phyloP scores from a whole-genome alignment of 768 basidiomycete genomes.

The Lyophyllum shimeji region DNA sequence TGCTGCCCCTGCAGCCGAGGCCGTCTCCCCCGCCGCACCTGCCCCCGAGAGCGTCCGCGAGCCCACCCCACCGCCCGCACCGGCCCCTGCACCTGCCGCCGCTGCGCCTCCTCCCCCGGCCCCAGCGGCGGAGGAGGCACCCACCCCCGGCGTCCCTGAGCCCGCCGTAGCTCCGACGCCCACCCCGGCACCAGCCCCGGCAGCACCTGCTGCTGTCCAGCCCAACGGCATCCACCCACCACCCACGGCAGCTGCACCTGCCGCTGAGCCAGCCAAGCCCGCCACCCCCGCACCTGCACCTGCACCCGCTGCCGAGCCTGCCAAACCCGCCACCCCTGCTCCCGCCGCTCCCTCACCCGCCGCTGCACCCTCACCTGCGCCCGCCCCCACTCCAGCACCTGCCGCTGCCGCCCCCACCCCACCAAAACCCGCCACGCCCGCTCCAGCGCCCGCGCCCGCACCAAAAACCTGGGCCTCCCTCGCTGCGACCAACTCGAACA shows the following conservation, averaged over 20 bases:
- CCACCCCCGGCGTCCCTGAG: slow-evolving; percentile 40
- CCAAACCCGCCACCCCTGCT: slow-evolving; percentile 26
- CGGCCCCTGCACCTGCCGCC: slow-evolving; percentile 23
- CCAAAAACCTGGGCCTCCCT: slow-evolving; percentile 93
- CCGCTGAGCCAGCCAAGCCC: slow-evolving; percentile 24
- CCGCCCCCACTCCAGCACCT: too few relatives aligned
- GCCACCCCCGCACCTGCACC: slow-evolving; percentile 14
- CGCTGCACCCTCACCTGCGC: too few relatives aligned
- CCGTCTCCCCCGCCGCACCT: slow-evolving; percentile 26
- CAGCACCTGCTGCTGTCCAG: slow-evolving; percentile 22
- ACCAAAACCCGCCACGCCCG: slow-evolving; percentile 29
- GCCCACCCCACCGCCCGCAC: slow-evolving; percentile 31
- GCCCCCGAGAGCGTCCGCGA: slow-evolving; percentile 35
- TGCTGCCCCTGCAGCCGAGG: slow-evolving; percentile 23
- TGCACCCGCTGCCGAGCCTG: slow-evolving; percentile 21
- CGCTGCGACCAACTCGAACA: slow-evolving; percentile 77
- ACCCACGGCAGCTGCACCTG: slow-evolving; percentile 30
- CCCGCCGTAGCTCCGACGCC: slow-evolving; percentile 29
- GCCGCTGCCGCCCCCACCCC: slow-evolving; percentile 16
- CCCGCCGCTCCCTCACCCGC: slow-evolving; percentile 27
- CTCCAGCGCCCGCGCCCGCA: slow-evolving; percentile 27
- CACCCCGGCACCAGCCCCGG: slow-evolving; percentile 24
- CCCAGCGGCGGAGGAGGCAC: slow-evolving; percentile 35
- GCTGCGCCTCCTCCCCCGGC: slow-evolving; percentile 28
- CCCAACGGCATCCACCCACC: slow-evolving; percentile 23